Conservation (phyloP, 495 filamentous ascomycete genomes). For the Xanthoparmelia taractica region DNA sequence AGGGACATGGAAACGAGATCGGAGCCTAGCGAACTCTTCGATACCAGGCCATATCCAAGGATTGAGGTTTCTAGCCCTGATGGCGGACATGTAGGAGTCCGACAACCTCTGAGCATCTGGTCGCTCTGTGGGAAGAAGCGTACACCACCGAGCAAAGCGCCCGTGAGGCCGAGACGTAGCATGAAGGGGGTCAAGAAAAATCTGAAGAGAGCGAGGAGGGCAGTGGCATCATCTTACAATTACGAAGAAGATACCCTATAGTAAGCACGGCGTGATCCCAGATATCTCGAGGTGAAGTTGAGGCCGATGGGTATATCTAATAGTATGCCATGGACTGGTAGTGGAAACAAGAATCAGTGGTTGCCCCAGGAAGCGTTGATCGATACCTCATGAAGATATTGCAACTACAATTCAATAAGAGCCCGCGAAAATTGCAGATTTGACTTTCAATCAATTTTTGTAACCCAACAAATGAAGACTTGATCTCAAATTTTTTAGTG, state of each 20-base stretch:
- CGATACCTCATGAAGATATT: too few species aligned
- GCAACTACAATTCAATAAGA: too few species aligned
- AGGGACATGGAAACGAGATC: slow-evolving; percentile 27
- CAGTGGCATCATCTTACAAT: not conserved
- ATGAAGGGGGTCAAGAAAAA: slow-evolving; percentile 27
- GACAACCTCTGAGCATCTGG: slow-evolving; percentile 71
- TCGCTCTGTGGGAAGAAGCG: slow-evolving; percentile 15
- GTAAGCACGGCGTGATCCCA: not conserved
- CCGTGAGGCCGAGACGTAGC: slow-evolving; percentile 24
- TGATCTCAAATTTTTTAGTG: too few species aligned
- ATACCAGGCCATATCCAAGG: slow-evolving; percentile 45
- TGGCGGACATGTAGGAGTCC: slow-evolving; percentile 62
- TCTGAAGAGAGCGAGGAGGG: slow-evolving; percentile 7
- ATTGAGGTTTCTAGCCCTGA: slow-evolving; percentile 82
- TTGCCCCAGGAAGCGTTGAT: too few species aligned
- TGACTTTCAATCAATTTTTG: too few species aligned
- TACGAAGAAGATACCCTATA: not conserved
- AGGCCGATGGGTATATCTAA: too few species aligned
- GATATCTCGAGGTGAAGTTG: too few species aligned
- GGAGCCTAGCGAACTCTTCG: slow-evolving; percentile 13
- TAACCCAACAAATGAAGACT: too few species aligned
- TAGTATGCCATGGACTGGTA: too few species aligned
- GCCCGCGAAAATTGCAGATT: too few species aligned
- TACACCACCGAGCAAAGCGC: slow-evolving; percentile 5
- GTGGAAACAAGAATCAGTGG: too few species aligned